Percentiles rank a stretch among this genome's conserved stretches.
Evolutionary conservation across 2,329 filamentous ascomycete species (phyloP).

Genomic region (Neofusicoccum parvum): DNA sequence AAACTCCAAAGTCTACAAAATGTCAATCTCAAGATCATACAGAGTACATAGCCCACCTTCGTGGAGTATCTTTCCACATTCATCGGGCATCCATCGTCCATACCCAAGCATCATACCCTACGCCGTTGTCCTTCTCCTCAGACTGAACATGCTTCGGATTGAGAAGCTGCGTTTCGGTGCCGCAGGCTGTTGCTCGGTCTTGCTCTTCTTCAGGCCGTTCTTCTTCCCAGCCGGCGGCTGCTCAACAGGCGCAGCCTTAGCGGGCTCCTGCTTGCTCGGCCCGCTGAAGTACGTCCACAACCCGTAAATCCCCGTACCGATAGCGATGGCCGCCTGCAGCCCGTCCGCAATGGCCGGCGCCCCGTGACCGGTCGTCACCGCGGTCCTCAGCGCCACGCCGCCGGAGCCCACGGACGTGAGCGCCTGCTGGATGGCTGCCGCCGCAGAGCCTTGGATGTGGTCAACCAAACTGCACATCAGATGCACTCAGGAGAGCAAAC

Average conservation of each 20-base stretch:
- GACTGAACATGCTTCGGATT: neutral
- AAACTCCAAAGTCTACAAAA: too few species aligned
- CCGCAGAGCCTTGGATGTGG: neutral
- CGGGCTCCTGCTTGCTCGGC: neutral
- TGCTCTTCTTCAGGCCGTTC: neutral
- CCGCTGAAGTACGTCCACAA: neutral
- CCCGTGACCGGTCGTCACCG: neutral
- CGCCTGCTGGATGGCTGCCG: neutral
- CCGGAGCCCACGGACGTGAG: neutral
- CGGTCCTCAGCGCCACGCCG: neutral
- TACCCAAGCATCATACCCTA: neutral
- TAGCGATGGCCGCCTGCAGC: constrained; percentile 2
- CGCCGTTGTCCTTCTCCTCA: neutral
- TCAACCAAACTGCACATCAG: neutral
- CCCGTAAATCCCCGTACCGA: neutral
- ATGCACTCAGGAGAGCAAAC: neutral
- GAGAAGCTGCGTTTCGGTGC: neutral
- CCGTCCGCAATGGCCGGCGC: neutral
- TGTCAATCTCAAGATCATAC: too few species aligned
- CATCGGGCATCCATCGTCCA: too few species aligned
- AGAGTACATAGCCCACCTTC: too few species aligned
- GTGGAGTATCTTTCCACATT: too few species aligned
- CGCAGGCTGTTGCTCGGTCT: neutral
- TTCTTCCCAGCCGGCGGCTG: neutral
- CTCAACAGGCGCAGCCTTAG: neutral